Conservation (phyloP, 164 flowering plant species). For the Vitis labrusca region DNA sequence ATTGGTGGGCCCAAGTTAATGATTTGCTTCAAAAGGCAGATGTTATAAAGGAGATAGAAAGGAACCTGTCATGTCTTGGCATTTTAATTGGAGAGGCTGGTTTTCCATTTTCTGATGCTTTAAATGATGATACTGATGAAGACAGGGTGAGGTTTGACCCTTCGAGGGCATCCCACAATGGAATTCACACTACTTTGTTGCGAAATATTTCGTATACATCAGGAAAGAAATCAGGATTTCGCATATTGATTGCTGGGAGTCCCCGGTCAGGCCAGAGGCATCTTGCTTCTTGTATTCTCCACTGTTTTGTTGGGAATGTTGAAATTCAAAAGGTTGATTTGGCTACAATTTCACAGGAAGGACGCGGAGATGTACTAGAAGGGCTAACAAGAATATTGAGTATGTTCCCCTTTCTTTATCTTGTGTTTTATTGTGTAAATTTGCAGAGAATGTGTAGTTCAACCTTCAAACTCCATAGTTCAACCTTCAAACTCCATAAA, state of each 20-base stretch:
- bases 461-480: neutral
- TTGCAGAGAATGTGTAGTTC: neutral
- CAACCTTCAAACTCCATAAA: neutral
- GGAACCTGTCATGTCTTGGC: slow-evolving; percentile 44
- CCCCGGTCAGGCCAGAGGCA: slow-evolving; percentile 83
- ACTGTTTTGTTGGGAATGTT: slow-evolving; percentile 70
- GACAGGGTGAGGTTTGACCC: slow-evolving; percentile 20
- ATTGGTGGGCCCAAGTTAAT: slow-evolving; percentile 62
- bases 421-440: neutral
- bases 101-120: slow-evolving; percentile 27
- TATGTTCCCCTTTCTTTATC: slow-evolving; percentile 32
- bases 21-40: slow-evolving; percentile 56
- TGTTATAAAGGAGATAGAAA: slow-evolving; percentile 51
- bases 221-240: slow-evolving; percentile 52
- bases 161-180: slow-evolving; percentile 16
- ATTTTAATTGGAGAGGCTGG: slow-evolving; percentile 36
- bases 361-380: slow-evolving; percentile 75
- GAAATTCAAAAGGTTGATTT: slow-evolving; percentile 78
- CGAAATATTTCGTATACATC: slow-evolving; percentile 27
- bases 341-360: slow-evolving; percentile 91
- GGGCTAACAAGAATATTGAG: slow-evolving; percentile 74
- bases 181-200: slow-evolving; percentile 23
- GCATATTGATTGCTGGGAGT: slow-evolving; percentile 75
- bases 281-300: slow-evolving; percentile 87
- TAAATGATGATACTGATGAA: slow-evolving; percentile 27